A percentile compares a stretch with the other conserved stretches of the same genome.
These are phyloP conservation scores for Jackrogersella multiformis DNA, from an alignment of 495 filamentous ascomycete genomes.

Conservation along the genomic window DNA sequence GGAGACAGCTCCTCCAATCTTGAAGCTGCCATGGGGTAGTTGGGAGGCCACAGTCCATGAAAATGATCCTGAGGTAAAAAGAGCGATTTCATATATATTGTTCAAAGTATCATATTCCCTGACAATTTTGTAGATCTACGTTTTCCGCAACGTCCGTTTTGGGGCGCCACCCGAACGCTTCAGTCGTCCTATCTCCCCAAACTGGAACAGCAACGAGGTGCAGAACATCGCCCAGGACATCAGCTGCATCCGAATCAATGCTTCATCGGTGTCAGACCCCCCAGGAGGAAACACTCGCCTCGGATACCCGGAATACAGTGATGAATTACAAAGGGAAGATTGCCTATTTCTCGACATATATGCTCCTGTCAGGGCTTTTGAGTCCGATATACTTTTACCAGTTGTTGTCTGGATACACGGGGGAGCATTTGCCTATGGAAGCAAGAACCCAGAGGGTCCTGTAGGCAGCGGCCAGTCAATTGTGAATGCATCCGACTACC, in stretches of 20 bases:
- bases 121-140: background rate
- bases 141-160: background rate
- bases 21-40: background rate
- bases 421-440: background rate
- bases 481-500: background rate
- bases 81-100: too few relatives aligned
- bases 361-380: too few relatives aligned
- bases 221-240: background rate
- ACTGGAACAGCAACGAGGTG: background rate
- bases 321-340: background rate
- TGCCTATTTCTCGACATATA: too few relatives aligned
- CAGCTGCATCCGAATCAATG: background rate
- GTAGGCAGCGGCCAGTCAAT: background rate
- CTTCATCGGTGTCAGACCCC: background rate
- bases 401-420: background rate
- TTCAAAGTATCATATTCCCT: background rate
- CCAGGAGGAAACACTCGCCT: background rate
- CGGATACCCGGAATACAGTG: background rate
- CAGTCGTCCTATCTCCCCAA: background rate
- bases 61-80: background rate
- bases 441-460: background rate
- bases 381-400: background rate
- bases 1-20: too few relatives aligned
- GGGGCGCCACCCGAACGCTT: background rate
- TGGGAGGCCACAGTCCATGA: too few relatives aligned